phyloP scores from a whole-genome alignment of 2,329 filamentous ascomycete genomes.

The Fusarium sp. region DNA sequence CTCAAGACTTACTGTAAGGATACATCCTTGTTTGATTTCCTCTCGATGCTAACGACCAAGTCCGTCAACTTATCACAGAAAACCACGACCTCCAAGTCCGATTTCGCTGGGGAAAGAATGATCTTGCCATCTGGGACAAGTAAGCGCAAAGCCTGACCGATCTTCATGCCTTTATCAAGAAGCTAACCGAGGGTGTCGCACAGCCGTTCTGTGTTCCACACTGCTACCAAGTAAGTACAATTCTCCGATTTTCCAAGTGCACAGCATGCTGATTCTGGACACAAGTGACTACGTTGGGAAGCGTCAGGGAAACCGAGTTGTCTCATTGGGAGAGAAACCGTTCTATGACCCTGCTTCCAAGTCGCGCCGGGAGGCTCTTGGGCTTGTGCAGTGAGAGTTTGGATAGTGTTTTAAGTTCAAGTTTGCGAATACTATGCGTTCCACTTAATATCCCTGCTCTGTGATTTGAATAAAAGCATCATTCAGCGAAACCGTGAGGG shows the following conservation, averaged over 20 bases:
- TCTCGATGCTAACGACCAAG: background rate
- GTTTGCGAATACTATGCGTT: too few relatives aligned
- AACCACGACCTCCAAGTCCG: background rate
- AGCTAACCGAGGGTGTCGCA: constrained; percentile 16
- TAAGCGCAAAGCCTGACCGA: background rate
- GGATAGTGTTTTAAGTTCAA: too few relatives aligned
- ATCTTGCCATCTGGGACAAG: constrained; percentile 17
- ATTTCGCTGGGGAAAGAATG: background rate
- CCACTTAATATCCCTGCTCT: too few relatives aligned
- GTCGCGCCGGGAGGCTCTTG: constrained; percentile 18
- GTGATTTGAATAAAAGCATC: background rate
- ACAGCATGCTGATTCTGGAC: constrained; percentile 9
- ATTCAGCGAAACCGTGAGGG: background rate
- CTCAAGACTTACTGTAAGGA: constrained; percentile 24
- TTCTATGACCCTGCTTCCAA: constrained; percentile 15
- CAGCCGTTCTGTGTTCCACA: constrained; percentile 32
- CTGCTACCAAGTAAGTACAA: constrained; percentile 37
- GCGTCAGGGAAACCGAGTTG: constrained; percentile 20
- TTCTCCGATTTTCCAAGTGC: constrained; percentile 22
- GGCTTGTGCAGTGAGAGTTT: constrained; percentile 8
- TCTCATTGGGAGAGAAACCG: constrained; percentile 19
- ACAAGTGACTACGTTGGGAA: constrained; percentile 29
- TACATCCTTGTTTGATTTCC: background rate
- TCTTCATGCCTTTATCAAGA: constrained; percentile 5
- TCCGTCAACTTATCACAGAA: constrained; percentile 4